Evolutionary conservation across 345 rosid species (phyloP), one percentile per base, ranked within the genome.

Genomic region (Mallotus nudiflorus): DNA sequence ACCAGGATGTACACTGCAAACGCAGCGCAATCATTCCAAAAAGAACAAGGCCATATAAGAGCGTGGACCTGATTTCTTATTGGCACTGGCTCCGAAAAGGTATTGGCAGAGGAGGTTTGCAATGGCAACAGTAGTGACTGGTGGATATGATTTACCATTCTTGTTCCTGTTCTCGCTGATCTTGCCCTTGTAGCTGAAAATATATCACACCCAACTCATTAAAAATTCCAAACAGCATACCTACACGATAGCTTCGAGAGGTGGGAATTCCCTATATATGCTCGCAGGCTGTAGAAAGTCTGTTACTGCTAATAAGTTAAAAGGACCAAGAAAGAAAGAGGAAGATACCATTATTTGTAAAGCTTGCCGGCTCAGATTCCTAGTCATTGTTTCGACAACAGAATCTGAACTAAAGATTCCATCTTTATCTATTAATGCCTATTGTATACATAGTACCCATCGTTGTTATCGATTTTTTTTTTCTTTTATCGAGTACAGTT

Each of bases 171-270:
- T 52, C 22, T 15, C 65, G 44, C 2, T 61, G 22, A 0, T 51
- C 9, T 27, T 0, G 19, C 52, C 46, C 9, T 40, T 44, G 50
- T 56, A 20, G 62, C 16, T 13, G 19, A 37, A 52, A 52, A 53
- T 15, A 35, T 37, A 18, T 22, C 60, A 39, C 35, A 15, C 27
- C 16, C 66, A 2, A 22, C 22, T 3, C 35, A 14, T 49, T 4
- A 24, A 6, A 14, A 46, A 16, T 63, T 27, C 52, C 67, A 25
- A 63, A 63, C 51, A 42, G 66, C 51, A 39, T 62, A 62, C 50
- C 28, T n/a, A 11, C 66, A 39, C 1, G 33, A 42, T 31, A 39
- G 35, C 52, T 62, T 62, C 29, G 5, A 7, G 20, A 44, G n/a
- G 25, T 45, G 31, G 25, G 9, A 14, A 14, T 16, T n/a, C 14